Evolutionary conservation across 306 rosid species (phyloP).

Genomic region (Glycine soja): DNA sequence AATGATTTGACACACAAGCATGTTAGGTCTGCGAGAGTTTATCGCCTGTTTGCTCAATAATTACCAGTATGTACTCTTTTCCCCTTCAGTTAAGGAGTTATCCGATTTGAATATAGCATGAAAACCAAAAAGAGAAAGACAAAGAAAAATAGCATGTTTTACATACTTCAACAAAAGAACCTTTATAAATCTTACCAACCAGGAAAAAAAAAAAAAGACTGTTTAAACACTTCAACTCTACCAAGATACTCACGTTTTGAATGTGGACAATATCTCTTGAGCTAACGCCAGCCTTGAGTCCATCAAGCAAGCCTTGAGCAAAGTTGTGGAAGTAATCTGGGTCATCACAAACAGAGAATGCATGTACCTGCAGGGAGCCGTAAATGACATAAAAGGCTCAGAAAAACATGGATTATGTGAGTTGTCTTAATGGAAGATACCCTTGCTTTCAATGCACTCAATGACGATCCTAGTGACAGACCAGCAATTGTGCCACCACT

Average conservation of each 20-base stretch:
- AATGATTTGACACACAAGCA: constrained; percentile 37
- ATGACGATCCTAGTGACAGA: constrained; percentile 77
- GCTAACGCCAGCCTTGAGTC: constrained; percentile 75
- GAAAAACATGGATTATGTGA: constrained; percentile 34
- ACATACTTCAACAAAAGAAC: constrained; percentile 30
- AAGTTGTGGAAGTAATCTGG: constrained; percentile 84
- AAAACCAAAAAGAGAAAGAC: constrained; percentile 36
- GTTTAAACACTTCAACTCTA: constrained; percentile 14
- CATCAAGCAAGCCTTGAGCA: constrained; percentile 89
- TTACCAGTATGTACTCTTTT: neutral
- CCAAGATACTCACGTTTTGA: constrained; percentile 69
- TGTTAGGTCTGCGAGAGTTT: neutral
- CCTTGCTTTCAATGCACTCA: constrained; percentile 88
- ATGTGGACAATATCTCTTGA: constrained; percentile 75
- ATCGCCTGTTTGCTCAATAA: constrained; percentile 24
- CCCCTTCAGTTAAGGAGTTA: neutral
- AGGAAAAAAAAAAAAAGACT: neutral
- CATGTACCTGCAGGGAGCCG: constrained; percentile 71
- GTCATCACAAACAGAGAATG: constrained; percentile 86
- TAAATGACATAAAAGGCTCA: constrained; percentile 25
- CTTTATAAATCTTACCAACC: constrained; percentile 6
- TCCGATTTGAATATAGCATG: constrained; percentile 27
- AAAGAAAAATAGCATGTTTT: constrained; percentile 28
- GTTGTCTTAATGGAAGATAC: constrained; percentile 53
- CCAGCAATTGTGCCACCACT: constrained; percentile 97